Base-by-base conservation (phyloP, 1,284 basidiomycete species). In the Abortiporus biennis region DNA sequence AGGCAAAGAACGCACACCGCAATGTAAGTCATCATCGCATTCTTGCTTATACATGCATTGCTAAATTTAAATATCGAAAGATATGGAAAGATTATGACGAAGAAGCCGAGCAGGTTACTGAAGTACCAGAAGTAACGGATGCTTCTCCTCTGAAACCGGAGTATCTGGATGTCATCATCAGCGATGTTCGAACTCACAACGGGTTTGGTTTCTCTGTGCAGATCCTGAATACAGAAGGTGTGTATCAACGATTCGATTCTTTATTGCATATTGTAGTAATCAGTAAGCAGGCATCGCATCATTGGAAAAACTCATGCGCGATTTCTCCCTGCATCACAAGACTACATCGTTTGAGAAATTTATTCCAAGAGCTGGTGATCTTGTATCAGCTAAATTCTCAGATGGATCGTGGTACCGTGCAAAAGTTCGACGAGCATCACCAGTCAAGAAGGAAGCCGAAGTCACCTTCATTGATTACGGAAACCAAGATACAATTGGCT, bases 401-500 rank as follows among this genome's bases (percentile, higher is more conserved):
- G 92, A 96, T 62, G 85, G 89, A 19, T 76, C 84, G 46, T 97
- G 93, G 93, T 97, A 96, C 64, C 86, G 93, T 43, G 93, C 93
- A 32, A 87, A 82, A 66, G 83, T 96, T 49, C 84, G 85, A 47
- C 78, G 86, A 27, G 70, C 80, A 19, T 93, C 87, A 25, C 78
- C 83, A 3, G 57, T 90, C 38, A 94, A 92, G 68, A 92, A 87
- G 61, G 86, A 91, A 62, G 89, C 85, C 2, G 89, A 92, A 58
- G 82, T 93, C 29, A 85, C 81, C 5, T 91, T 89, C 62, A 89
- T 90, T 49, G 87, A 88, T 63, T 91, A 91, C 54, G 92, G 92
- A 39, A 93, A 94, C 60, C 89, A 92, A 66, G 89, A 92, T 57
- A 87, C 76, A 3, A 69, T 92, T 21, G 64, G 80, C 1, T 93